Conservation (phyloP, 306 rosid species). For the Lagenaria siceraria region DNA sequence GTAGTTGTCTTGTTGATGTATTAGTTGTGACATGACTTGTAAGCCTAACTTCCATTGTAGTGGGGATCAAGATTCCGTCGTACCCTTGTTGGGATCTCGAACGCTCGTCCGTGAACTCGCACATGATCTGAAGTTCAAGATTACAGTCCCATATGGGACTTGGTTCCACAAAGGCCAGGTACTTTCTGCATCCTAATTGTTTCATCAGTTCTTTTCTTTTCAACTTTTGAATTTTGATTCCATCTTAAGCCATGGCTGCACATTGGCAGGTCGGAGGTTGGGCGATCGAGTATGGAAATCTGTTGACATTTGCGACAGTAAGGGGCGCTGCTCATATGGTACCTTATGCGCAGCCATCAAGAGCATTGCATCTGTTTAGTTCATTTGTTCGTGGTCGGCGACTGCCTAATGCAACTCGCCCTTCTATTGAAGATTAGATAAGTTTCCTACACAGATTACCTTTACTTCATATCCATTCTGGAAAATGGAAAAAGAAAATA, state of each 20-base stretch:
- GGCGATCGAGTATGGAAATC: slow-evolving; percentile 78
- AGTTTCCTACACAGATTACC: not conserved
- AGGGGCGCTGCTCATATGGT: slow-evolving; percentile 97
- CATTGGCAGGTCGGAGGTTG: slow-evolving; percentile 60
- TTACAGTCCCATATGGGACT: slow-evolving; percentile 70
- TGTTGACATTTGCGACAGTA: slow-evolving; percentile 75
- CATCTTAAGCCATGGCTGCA: not conserved
- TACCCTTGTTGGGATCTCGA: slow-evolving; percentile 70
- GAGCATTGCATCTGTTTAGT: slow-evolving; percentile 66
- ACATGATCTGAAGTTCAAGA: slow-evolving; percentile 42
- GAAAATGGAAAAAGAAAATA: not conserved
- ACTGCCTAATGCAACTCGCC: slow-evolving; percentile 51
- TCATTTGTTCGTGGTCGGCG: slow-evolving; percentile 44
- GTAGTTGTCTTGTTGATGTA: not conserved
- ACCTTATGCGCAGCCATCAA: slow-evolving; percentile 80
- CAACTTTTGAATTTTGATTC: not conserved
- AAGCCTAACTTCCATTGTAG: slow-evolving; percentile 18
- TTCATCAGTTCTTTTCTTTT: not conserved
- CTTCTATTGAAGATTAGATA: slow-evolving; percentile 29
- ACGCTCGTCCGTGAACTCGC: slow-evolving; percentile 82
- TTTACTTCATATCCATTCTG: not conserved
- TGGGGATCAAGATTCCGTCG: slow-evolving; percentile 89
- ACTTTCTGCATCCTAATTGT: not conserved
- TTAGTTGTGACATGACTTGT: not conserved
- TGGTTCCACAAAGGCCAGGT: slow-evolving; percentile 86